Evolutionary conservation across 768 basidiomycete genomes (phyloP).

Genomic region (Leccinellum rugosiceps): DNA sequence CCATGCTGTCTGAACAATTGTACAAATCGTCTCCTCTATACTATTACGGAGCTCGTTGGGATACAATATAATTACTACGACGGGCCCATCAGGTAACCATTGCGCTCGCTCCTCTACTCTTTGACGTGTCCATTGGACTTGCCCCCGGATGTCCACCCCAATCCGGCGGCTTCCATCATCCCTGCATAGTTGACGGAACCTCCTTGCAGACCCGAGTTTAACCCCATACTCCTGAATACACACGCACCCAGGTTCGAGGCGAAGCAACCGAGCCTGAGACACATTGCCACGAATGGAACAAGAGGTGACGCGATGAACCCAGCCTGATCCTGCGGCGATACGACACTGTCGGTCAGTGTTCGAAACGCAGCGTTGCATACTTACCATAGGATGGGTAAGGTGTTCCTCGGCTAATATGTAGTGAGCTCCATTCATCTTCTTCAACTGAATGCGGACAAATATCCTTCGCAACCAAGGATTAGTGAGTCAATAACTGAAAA

Average conservation of each 20-base stretch:
- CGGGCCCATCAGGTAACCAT: background rate
- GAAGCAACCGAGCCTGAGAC: constrained; percentile 19
- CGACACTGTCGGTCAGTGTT: constrained; percentile 5
- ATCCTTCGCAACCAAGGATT: constrained; percentile 32
- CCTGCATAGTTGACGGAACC: constrained; percentile 15
- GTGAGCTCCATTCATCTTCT: constrained; percentile 37
- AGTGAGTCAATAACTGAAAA: background rate
- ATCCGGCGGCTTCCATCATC: constrained; percentile 21
- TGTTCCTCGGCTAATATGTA: constrained; percentile 58
- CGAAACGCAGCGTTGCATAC: background rate
- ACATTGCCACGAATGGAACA: constrained; percentile 12
- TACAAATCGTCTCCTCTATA: background rate
- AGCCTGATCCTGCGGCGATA: constrained; percentile 19
- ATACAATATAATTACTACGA: background rate
- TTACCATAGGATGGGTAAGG: constrained; percentile 53
- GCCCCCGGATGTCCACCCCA: background rate
- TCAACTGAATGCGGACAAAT: constrained; percentile 50
- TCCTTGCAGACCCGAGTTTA: constrained; percentile 21
- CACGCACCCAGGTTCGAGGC: constrained; percentile 25
- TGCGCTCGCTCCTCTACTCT: constrained; percentile 3
- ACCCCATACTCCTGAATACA: constrained; percentile 15
- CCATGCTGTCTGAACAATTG: background rate
- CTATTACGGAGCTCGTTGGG: background rate
- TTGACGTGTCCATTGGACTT: constrained; percentile 15
- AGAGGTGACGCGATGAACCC: constrained; percentile 21